These are phyloP conservation scores for Ananas comosus DNA, from an alignment of 176 grass and related monocot species.

Conservation along the genomic window DNA sequence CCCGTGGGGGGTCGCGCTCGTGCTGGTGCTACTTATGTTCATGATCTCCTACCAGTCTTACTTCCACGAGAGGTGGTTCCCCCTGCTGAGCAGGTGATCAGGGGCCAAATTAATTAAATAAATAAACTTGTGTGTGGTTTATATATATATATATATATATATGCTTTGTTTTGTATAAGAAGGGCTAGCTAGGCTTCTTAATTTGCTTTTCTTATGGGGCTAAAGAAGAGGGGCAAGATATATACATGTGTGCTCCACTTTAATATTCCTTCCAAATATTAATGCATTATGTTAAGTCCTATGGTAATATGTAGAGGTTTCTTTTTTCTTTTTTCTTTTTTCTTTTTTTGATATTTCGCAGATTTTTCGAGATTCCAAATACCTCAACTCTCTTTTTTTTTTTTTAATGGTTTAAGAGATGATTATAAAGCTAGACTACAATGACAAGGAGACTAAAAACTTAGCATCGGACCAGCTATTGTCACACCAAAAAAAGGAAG, in stretches of 20 bases:
- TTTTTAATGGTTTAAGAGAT: no score
- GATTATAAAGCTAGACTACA: no score
- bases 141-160: not conserved
- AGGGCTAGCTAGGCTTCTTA: not conserved
- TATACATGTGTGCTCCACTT: not conserved
- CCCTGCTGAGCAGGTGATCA: conserved; percentile 35
- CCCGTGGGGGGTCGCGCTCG: conserved; percentile 73
- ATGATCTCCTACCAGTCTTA: conserved; percentile 92
- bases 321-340: not conserved
- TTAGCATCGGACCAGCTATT: no score
- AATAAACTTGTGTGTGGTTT: not conserved
- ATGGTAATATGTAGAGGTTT: not conserved
- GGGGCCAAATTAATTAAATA: not conserved
- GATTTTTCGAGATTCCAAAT: no score
- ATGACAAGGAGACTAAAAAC: no score
- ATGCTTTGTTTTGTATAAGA: conserved; percentile 2
- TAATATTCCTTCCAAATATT: no score
- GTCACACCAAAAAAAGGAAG: no score
- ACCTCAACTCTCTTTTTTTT: no score
- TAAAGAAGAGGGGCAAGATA: not conserved
- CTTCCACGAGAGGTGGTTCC: conserved; percentile 77
- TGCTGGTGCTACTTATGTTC: conserved; percentile 61
- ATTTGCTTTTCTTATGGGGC: not conserved
- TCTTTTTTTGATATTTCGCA: no score
- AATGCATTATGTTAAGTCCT: not conserved